Base-by-base conservation (phyloP, 768 basidiomycete species). In the Xanthoconium stramineum region DNA sequence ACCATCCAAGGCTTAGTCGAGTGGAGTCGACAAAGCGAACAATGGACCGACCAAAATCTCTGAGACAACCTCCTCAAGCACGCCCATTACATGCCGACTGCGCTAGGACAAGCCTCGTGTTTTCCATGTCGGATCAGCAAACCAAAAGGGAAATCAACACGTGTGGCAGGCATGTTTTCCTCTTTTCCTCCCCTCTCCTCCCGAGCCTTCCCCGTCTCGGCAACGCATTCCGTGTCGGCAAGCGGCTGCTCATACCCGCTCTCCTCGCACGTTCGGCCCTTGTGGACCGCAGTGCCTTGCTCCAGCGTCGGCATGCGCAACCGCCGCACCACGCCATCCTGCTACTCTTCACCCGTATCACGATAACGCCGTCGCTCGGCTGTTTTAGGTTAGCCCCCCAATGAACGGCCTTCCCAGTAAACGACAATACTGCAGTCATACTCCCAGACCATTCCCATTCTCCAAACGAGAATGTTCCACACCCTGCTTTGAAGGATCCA, bases 101-200 rank as follows among this genome's bases (percentile, higher is more conserved):
- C 50, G 47, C 51, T 29, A 38, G 53, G 36, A 58, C 47, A 12
- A 0, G 48, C 66, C 65, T 60, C 65, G 39, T 67, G 66, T 63
- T 24, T 42, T 47, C 61, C 43, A 32, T n/a, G 46, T 56, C 65
- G 65, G 65, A 66, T 59, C 62, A 67, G 20, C 36, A 43, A 19
- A 19, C 48, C 29, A 63, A 66, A 44, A 43, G 53, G 58, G 66
- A 46, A 55, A 48, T 53, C 54, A 56, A 59, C 66, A 67, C 66
- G 66, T 68, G 66, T 56, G 5, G 1, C 19, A 15, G 6, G 66
- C 66, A 55, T 67, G 66, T 66, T 47, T 52, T 36, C 62, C 56
- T 53, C 58, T 63, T 62, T 58, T 46, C 20, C 47, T 44, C 52
- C 56, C 43, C 53, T 61, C 62, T 61, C 52, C 35, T 47, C 44